These are phyloP conservation scores for Chytriomyces confervae DNA, from an alignment of 192 early-diverging fungal species.

Conservation along the genomic window DNA sequence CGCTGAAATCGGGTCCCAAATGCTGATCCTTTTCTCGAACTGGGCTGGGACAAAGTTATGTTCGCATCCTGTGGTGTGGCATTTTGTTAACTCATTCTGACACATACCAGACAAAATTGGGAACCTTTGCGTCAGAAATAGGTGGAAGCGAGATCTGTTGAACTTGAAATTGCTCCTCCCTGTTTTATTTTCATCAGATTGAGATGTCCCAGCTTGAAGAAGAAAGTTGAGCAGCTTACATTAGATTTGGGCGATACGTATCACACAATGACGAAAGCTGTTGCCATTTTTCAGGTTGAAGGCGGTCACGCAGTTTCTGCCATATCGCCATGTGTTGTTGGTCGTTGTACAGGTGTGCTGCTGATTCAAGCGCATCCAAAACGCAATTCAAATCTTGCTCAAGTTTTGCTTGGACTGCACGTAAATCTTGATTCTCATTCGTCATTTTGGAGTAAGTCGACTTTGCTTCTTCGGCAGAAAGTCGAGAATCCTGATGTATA, in stretches of 20 bases:
- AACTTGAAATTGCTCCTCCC: too few relatives aligned
- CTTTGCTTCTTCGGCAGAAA: background rate
- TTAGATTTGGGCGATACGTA: background rate
- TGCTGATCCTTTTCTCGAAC: background rate
- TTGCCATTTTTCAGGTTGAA: slow-evolving; percentile 3
- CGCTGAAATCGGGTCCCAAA: slow-evolving; percentile 14
- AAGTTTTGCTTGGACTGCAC: too few relatives aligned
- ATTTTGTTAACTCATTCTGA: too few relatives aligned
- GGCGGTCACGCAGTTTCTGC: too few relatives aligned
- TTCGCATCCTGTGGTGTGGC: background rate
- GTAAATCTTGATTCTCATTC: too few relatives aligned
- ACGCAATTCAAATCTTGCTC: background rate
- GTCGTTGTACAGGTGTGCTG: too few relatives aligned
- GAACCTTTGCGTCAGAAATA: too few relatives aligned
- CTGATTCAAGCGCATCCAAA: background rate
- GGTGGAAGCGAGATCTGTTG: too few relatives aligned
- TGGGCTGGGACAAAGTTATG: background rate
- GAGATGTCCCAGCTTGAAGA: too few relatives aligned
- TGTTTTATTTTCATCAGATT: too few relatives aligned
- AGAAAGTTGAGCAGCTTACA: background rate
- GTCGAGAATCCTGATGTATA: background rate
- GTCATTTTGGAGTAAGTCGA: background rate
- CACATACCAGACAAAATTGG: too few relatives aligned
- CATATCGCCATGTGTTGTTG: too few relatives aligned
- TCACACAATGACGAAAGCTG: background rate